Evolutionary conservation across 23 red algal species (phyloP).

Genomic region (Cyanidioschyzon merolae): DNA sequence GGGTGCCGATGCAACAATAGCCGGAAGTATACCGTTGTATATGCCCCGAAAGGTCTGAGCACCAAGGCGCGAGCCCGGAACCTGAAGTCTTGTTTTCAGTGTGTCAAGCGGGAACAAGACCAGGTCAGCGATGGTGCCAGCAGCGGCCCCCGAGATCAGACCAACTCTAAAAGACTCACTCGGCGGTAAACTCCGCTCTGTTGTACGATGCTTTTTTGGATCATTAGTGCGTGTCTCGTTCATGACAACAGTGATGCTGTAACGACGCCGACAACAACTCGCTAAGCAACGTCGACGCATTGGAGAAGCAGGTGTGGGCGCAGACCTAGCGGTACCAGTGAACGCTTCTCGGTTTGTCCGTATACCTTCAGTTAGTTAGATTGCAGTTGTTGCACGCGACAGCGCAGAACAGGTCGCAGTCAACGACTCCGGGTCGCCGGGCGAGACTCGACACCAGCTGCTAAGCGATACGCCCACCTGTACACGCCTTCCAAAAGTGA

Average conservation of each 20-base stretch:
- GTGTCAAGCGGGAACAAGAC: conserved; percentile 94
- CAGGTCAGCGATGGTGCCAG: conserved; percentile 72
- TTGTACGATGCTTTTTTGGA: neutral
- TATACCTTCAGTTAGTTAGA: too few relatives aligned
- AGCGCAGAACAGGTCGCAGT: too few relatives aligned
- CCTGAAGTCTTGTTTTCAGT: conserved; percentile 83
- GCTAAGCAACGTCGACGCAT: too few relatives aligned
- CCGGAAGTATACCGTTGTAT: conserved; percentile 72
- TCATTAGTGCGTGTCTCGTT: neutral
- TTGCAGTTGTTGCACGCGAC: too few relatives aligned
- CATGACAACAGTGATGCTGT: neutral
- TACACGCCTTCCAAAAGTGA: too few relatives aligned
- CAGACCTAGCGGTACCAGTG: too few relatives aligned
- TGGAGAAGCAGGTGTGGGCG: too few relatives aligned
- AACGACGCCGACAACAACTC: neutral
- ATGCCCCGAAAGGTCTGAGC: conserved; percentile 50
- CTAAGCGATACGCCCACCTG: too few relatives aligned
- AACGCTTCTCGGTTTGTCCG: too few relatives aligned
- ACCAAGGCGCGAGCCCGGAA: neutral
- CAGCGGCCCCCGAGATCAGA: conserved; percentile 60
- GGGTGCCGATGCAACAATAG: conserved; percentile 80
- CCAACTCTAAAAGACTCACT: conserved; percentile 28
- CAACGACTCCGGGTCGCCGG: too few relatives aligned
- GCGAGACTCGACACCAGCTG: too few relatives aligned
- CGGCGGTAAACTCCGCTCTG: neutral